phyloP scores from a whole-genome alignment of 1,284 basidiomycete species.

The Cutaneotrichosporon curvatum region DNA sequence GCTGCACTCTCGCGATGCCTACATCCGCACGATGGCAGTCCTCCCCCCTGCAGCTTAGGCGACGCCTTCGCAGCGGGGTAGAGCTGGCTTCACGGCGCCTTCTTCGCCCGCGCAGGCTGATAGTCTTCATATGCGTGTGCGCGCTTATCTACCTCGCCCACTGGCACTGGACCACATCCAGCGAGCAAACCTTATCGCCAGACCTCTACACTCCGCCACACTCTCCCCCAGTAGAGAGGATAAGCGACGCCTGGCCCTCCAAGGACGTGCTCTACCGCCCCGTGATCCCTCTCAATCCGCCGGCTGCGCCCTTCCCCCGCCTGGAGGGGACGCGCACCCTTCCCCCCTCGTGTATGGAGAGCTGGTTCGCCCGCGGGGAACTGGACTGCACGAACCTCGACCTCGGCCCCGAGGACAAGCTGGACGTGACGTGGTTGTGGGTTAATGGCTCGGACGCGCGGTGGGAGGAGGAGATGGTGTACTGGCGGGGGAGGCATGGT shows the following conservation, averaged over 20 bases:
- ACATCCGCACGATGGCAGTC: too few relatives aligned
- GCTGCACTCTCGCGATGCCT: too few relatives aligned
- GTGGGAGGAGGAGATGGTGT: conserved; percentile 32
- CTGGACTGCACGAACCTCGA: conserved; percentile 27
- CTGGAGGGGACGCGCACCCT: conserved; percentile 34
- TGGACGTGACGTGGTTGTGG: conserved; percentile 43
- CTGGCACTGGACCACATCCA: too few relatives aligned
- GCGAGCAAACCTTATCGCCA: too few relatives aligned
- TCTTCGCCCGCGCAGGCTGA: too few relatives aligned
- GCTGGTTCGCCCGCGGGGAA: conserved; percentile 40
- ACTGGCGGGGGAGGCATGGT: conserved; percentile 17
- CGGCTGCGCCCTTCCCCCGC: conserved; percentile 32
- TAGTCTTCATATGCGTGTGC: too few relatives aligned
- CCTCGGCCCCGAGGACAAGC: conserved; percentile 34
- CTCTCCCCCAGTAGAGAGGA: too few relatives aligned
- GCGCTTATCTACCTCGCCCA: too few relatives aligned
- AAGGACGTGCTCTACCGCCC: conserved; percentile 30
- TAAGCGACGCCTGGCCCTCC: conserved; percentile 29
- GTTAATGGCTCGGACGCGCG: conserved; percentile 40
- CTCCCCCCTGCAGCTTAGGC: too few relatives aligned
- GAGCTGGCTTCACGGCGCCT: too few relatives aligned
- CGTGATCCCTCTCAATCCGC: conserved; percentile 23
- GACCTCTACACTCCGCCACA: too few relatives aligned
- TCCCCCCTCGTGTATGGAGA: conserved; percentile 33
- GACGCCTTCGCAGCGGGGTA: too few relatives aligned